A percentile compares a stretch with the other conserved stretches of the same genome.
These are phyloP conservation scores for Acacia pycnantha DNA, from an alignment of 331 rosid genomes.

Conservation along the genomic window DNA sequence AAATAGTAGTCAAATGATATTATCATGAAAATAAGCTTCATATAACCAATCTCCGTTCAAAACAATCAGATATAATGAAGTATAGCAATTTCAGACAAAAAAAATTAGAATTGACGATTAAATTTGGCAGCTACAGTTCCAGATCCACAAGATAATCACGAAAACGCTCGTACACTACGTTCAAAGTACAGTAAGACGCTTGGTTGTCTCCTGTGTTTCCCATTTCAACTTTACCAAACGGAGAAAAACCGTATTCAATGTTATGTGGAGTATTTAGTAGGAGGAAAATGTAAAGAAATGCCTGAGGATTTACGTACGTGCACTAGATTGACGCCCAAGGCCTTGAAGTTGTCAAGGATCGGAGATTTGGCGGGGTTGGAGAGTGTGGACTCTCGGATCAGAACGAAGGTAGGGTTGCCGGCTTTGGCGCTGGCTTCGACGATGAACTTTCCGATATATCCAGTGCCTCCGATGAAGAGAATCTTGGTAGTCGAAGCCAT, in stretches of 20 bases:
- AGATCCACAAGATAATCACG: not conserved
- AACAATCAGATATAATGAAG: not conserved
- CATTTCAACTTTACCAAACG: not conserved
- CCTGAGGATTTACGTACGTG: not conserved
- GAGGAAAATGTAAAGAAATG: not conserved
- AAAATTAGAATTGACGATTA: not conserved
- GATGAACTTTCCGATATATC: constrained; percentile 55
- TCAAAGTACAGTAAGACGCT: not conserved
- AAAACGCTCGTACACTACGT: not conserved
- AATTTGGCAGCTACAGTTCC: not conserved
- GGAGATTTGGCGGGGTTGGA: not conserved
- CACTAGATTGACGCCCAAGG: constrained; percentile 5
- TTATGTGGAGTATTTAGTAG: not conserved
- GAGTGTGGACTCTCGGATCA: constrained; percentile 1
- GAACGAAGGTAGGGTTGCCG: constrained; percentile 26
- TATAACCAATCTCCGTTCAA: not conserved
- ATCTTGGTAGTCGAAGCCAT: constrained; percentile 46
- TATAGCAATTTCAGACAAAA: not conserved
- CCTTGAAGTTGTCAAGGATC: constrained; percentile 18
- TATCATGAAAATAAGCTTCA: not conserved
- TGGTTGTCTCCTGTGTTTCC: not conserved
- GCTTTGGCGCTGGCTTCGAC: constrained; percentile 59
- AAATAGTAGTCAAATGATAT: not conserved
- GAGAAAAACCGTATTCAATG: not conserved
- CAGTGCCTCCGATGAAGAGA: constrained; percentile 60